Conservation (phyloP, 2,329 filamentous ascomycete species). For the Colletotrichum orbiculare region DNA sequence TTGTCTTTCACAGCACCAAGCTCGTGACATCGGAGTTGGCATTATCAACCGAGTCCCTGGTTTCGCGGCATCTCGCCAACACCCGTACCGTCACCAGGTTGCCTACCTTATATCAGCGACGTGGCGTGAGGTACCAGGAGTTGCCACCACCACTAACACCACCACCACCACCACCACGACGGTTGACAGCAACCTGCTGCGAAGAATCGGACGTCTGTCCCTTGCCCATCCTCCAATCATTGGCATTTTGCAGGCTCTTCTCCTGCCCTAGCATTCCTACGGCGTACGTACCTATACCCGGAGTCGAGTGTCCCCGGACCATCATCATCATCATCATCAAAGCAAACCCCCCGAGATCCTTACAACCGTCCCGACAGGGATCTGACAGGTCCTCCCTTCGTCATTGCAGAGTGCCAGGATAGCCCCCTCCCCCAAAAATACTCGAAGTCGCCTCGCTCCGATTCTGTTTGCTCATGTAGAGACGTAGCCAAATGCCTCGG, state of each 20-base stretch:
- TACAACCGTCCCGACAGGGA: constrained; percentile 27
- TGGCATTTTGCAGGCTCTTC: too few relatives aligned
- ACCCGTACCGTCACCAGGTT: constrained; percentile 3
- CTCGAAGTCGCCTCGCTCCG: constrained; percentile 21
- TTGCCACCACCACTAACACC: background rate
- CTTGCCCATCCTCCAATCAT: too few relatives aligned
- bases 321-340: constrained; percentile 15
- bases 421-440: constrained; percentile 12
- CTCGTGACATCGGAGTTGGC: constrained; percentile 19
- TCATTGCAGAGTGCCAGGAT: constrained; percentile 28
- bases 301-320: constrained; percentile 17
- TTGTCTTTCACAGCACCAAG: constrained; percentile 4
- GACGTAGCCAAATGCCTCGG: constrained; percentile 7
- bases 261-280: constrained; percentile 10
- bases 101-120: background rate
- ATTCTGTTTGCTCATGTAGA: too few relatives aligned
- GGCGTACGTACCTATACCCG: constrained; percentile 14
- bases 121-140: background rate
- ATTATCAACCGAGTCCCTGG: constrained; percentile 34
- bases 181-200: too few relatives aligned
- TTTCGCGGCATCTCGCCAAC: constrained; percentile 15
- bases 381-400: constrained; percentile 26
- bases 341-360: constrained; percentile 31
- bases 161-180: too few relatives aligned
- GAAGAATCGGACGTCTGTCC: too few relatives aligned